These are phyloP conservation scores for Schizonepeta tenuifolia DNA, from an alignment of 257 asterid species.

Conservation along the genomic window DNA sequence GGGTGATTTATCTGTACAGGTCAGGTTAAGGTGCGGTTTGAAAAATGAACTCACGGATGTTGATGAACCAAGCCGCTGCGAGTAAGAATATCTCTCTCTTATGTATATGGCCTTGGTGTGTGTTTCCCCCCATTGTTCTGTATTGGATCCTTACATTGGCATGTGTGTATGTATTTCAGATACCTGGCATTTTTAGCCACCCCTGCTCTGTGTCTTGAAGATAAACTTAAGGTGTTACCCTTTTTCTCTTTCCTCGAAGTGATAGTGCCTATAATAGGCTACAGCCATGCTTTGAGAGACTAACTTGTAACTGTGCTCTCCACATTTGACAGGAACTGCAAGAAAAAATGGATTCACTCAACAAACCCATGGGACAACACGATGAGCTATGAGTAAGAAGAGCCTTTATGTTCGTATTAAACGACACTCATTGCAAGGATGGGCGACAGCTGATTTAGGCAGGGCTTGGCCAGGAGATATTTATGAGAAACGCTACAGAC, in stretches of 20 bases:
- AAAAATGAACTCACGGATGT: slow-evolving; percentile 78
- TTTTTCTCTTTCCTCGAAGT: not conserved
- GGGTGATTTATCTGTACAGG: slow-evolving; percentile 50
- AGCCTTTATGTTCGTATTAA: not conserved
- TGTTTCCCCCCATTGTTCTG: not conserved
- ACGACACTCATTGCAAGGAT: not conserved
- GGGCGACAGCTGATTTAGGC: not conserved
- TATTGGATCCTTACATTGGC: not conserved
- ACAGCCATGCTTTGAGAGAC: not conserved
- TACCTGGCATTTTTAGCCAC: slow-evolving; percentile 77
- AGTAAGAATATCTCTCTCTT: slow-evolving; percentile 55
- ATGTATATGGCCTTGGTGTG: no score
- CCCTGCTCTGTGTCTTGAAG: slow-evolving; percentile 82
- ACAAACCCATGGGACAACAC: slow-evolving; percentile 60
- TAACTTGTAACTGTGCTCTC: not conserved
- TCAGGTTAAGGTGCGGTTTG: slow-evolving; percentile 89
- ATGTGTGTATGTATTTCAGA: slow-evolving; percentile 46
- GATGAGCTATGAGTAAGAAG: slow-evolving; percentile 70
- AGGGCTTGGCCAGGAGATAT: not conserved
- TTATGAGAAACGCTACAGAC: not conserved
- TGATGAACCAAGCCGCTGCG: slow-evolving; percentile 99
- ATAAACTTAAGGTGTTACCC: slow-evolving; percentile 64
- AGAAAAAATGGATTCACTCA: slow-evolving; percentile 63
- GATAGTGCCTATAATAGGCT: not conserved
- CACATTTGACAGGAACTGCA: slow-evolving; percentile 63